A percentile compares a stretch with the other conserved stretches of the same genome.
Evolutionary conservation across 2,329 filamentous ascomycete genomes (phyloP).

Genomic region (Elsinoe necatrix): DNA sequence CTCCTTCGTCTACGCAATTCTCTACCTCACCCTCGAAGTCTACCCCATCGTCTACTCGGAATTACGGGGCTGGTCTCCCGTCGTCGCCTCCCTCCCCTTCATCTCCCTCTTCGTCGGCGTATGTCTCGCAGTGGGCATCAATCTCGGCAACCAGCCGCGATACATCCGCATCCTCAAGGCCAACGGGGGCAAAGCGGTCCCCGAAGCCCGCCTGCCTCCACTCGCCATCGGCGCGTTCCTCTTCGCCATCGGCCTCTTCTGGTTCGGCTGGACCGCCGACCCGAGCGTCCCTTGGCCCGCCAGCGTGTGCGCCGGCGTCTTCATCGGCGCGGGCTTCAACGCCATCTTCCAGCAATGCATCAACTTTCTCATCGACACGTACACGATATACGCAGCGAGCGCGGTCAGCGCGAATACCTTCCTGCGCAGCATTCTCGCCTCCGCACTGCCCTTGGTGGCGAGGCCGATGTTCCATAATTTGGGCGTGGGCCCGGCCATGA

Average conservation of each 20-base stretch:
- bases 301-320: conserved; percentile 34
- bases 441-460: conserved; percentile 32
- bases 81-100: conserved; percentile 40
- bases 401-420: conserved; percentile 45
- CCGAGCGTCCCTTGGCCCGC: conserved; percentile 34
- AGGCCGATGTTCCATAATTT: conserved; percentile 35
- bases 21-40: conserved; percentile 41
- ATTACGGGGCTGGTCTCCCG: conserved; percentile 35
- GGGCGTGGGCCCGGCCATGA: conserved; percentile 36
- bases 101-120: conserved; percentile 40
- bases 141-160: conserved; percentile 35
- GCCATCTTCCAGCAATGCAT: conserved; percentile 42
- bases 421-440: conserved; percentile 36
- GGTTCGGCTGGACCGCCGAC: conserved; percentile 37
- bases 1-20: conserved; percentile 40
- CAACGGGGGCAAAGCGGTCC: conserved; percentile 29
- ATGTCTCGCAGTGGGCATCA: conserved; percentile 33
- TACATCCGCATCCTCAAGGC: conserved; percentile 34
- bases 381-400: conserved; percentile 38
- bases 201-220: conserved; percentile 35
- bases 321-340: conserved; percentile 42
- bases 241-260: conserved; percentile 38
- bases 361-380: conserved; percentile 39
- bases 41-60: conserved; percentile 42
- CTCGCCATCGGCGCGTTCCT: conserved; percentile 39